A percentile compares a stretch with the other conserved stretches of the same genome.
phyloP scores from a whole-genome alignment of 495 filamentous ascomycete species.

The Neurospora sublineolata region DNA sequence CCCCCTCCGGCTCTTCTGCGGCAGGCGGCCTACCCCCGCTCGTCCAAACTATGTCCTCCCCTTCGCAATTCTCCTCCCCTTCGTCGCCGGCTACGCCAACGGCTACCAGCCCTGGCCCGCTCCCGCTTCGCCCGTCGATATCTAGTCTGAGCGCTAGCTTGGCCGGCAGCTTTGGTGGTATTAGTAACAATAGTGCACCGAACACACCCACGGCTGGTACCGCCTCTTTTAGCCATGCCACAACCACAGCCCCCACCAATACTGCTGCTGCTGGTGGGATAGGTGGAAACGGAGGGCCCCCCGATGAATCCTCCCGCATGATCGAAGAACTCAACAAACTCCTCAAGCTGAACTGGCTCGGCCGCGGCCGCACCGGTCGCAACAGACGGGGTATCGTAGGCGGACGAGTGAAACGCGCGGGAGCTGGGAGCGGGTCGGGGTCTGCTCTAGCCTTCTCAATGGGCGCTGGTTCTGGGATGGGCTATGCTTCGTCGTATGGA shows the following conservation, averaged over 20 bases:
- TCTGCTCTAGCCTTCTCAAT: background rate
- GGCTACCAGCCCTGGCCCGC: background rate
- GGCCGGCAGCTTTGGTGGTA: background rate
- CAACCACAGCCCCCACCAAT: background rate
- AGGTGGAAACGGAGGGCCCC: background rate
- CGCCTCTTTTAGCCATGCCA: slow-evolving; percentile 14
- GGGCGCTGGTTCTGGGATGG: background rate
- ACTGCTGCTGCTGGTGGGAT: background rate
- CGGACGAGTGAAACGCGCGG: slow-evolving; percentile 26
- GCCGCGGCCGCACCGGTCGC: slow-evolving; percentile 76
- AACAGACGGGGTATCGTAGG: slow-evolving; percentile 80
- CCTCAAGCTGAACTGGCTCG: slow-evolving; percentile 93
- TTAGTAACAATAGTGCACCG: background rate
- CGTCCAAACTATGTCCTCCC: background rate
- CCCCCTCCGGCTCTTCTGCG: background rate
- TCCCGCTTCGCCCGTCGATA: background rate
- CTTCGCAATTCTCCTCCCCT: background rate
- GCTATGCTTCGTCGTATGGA: background rate
- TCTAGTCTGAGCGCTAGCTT: background rate
- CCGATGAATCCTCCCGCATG: slow-evolving; percentile 62
- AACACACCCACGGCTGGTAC: background rate
- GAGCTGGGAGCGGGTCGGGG: background rate
- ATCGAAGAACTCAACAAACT: slow-evolving; percentile 75
- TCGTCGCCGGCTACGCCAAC: background rate
- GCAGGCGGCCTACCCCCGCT: background rate